Base-by-base conservation (phyloP, 257 asterid species). In the Solanum medicagineum region DNA sequence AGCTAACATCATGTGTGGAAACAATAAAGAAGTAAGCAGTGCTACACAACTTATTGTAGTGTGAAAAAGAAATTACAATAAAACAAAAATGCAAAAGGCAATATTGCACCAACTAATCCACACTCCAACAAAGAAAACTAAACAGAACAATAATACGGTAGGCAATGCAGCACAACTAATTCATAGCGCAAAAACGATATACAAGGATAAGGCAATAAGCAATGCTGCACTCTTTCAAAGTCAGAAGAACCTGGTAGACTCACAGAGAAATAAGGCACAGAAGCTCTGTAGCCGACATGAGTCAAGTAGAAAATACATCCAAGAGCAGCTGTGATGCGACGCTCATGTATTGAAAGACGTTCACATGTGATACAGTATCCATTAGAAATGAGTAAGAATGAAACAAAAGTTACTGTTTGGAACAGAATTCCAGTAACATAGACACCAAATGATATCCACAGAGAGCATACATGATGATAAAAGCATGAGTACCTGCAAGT, bases 371-470 rank as follows among this genome's bases (percentile, higher is more conserved):
- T 96, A 87, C 96, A 92, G 79, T 94, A 96, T 63, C 98, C 98
- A 69, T 92, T 93, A 44, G 99, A 91, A 83, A 96, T 91, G 84
- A 96, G 93, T 86, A 93, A 86, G 89, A 96, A 93, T 1, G 96
- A 90, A 26, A 92, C 92, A 74, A 94, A 88, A 8, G 92, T 87
- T 40, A 89, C 88, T 2, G 99, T 94, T 83, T 93, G 97, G 53
- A 93, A 94, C 56, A 94, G 90, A 2, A 93, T 88, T 85, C 99
- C 98, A 15, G 90, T 91, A 85, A 96, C 90, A 56, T 93, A 96
- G 42, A 91, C 98, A 71, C 99, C 99, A 59, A 96, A 96, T 22
- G 99, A 94, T 91, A 96, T 87, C 99, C 98, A 94, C 66, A 96
- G 88, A 2, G 99, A 96, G 93, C 99, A 94, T 14, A 90, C 73